These are phyloP conservation scores for Hemileia vastatrix DNA, from an alignment of 1,284 basidiomycete genomes.

Conservation along the genomic window DNA sequence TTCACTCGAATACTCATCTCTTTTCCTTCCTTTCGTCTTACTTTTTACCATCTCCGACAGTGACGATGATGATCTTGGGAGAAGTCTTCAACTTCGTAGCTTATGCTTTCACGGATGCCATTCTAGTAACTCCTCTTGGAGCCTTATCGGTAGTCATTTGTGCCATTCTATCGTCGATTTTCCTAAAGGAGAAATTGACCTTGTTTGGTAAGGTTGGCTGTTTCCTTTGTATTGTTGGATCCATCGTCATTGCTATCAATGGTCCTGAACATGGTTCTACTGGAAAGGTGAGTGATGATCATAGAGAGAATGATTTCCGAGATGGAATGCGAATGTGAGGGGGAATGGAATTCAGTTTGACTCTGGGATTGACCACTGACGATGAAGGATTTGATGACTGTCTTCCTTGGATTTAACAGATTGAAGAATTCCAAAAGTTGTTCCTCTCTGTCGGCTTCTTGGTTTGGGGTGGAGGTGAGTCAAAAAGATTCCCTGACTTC, in stretches of 20 bases:
- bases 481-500: no score
- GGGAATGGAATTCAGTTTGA: no score
- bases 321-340: no score
- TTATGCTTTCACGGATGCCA: slow-evolving; percentile 35
- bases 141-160: slow-evolving; percentile 37
- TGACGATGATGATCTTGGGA: slow-evolving; percentile 28
- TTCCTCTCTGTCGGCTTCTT: slow-evolving; percentile 41
- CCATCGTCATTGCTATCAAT: no score
- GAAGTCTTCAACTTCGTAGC: slow-evolving; percentile 36
- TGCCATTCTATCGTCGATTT: slow-evolving; percentile 41
- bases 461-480: slow-evolving; percentile 27
- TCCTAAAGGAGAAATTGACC: slow-evolving; percentile 38
- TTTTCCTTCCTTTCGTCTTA: not conserved
- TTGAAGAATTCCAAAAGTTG: slow-evolving; percentile 37
- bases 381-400: no score
- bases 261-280: slow-evolving; percentile 37
- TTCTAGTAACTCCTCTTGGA: slow-evolving; percentile 42
- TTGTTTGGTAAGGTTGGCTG: slow-evolving; percentile 43
- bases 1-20: not conserved
- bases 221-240: slow-evolving; percentile 41
- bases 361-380: no score
- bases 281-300: slow-evolving; percentile 25
- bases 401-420: slow-evolving; percentile 5
- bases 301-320: no score
- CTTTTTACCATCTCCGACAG: not conserved